Evolutionary conservation across 148 eudicot genomes (phyloP).

Genomic region (Rhododendron vialii): DNA sequence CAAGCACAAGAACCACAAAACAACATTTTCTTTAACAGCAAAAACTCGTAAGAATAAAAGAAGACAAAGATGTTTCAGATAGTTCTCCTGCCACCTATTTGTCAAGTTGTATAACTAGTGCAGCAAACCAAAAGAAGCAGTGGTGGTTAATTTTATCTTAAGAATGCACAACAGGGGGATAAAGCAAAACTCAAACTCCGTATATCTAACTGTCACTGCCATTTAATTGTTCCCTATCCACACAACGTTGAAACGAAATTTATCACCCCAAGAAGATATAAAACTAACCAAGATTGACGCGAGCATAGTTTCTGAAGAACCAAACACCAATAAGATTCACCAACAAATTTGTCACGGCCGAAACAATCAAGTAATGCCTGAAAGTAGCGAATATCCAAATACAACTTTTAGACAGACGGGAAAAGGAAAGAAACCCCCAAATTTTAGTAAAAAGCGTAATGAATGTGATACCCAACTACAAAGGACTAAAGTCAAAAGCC

Average conservation of each 20-base stretch:
- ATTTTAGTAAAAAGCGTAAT: neutral
- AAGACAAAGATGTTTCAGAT: neutral
- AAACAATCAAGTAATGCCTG: constrained; percentile 92
- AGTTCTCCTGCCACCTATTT: neutral
- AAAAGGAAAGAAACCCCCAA: neutral
- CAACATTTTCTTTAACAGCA: neutral
- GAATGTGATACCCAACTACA: neutral
- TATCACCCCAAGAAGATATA: neutral
- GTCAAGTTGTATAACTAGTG: neutral
- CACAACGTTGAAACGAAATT: neutral
- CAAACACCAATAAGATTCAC: constrained; percentile 98
- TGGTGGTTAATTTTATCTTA: neutral
- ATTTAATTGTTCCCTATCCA: neutral
- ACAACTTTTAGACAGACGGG: neutral
- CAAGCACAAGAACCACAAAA: neutral
- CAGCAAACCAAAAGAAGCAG: neutral
- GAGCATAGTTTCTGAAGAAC: constrained; percentile 96
- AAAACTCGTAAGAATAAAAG: neutral
- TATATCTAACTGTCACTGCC: neutral
- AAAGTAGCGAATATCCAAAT: constrained; percentile 8
- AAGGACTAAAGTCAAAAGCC: neutral
- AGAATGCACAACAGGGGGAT: neutral
- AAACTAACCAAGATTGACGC: constrained; percentile 71
- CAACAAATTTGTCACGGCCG: constrained; percentile 88
- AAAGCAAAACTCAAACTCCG: neutral